Conservation (phyloP, 2,329 filamentous ascomycete species). For the Apiospora saccharicola region DNA sequence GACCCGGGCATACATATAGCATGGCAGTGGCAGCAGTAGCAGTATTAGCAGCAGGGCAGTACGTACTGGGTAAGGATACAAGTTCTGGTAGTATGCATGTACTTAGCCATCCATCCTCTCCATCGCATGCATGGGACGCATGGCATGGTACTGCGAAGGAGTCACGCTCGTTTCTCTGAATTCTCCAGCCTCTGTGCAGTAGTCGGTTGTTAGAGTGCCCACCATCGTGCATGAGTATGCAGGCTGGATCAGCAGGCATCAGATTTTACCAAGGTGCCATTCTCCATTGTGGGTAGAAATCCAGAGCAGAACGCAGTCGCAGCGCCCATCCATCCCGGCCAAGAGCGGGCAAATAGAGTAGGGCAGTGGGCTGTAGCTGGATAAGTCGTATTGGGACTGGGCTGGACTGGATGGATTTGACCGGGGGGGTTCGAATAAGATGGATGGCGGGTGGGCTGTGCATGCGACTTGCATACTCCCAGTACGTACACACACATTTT, state of each 20-base stretch:
- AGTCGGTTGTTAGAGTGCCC: constrained; percentile 27
- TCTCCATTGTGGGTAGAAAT: constrained; percentile 21
- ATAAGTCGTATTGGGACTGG: constrained; percentile 12
- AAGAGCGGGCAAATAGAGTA: constrained; percentile 21
- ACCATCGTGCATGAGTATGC: constrained; percentile 35
- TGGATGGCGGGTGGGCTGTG: constrained; percentile 40
- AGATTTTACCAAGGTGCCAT: constrained; percentile 32
- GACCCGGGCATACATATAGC: constrained; percentile 14
- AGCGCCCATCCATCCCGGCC: constrained; percentile 17
- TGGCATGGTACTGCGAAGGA: neutral
- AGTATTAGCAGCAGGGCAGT: neutral
- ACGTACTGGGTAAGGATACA: neutral
- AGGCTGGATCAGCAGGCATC: constrained; percentile 35
- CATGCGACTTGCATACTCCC: constrained; percentile 40
- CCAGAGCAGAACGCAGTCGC: neutral
- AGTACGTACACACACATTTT: neutral
- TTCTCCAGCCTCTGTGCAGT: constrained; percentile 22
- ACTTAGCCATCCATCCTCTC: constrained; percentile 18
- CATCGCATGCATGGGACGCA: constrained; percentile 11
- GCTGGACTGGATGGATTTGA: neutral
- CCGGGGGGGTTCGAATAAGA: constrained; percentile 8
- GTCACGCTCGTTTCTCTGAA: constrained; percentile 15
- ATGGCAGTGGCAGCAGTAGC: neutral
- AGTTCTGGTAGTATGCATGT: constrained; percentile 10
- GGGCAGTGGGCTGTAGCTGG: constrained; percentile 15